phyloP scores from a whole-genome alignment of 106 monocot species.

The Allium sativum region DNA sequence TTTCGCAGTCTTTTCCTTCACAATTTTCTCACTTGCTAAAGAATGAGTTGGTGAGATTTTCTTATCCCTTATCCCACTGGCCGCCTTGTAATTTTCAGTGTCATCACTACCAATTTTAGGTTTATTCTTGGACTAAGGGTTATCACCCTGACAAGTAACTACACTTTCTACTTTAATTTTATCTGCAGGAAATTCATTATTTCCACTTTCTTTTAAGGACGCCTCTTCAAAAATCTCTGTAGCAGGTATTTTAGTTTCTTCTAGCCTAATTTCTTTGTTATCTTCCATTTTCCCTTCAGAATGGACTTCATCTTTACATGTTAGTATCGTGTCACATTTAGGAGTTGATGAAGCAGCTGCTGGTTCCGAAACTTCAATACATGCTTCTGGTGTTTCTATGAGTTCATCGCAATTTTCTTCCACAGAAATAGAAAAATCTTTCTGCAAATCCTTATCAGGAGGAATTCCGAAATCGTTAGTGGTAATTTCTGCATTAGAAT shows the following conservation, averaged over 20 bases:
- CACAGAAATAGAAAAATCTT: conserved; percentile 13
- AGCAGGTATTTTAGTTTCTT: background rate
- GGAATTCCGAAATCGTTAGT: background rate
- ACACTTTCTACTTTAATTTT: background rate
- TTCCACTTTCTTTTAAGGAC: too few relatives aligned
- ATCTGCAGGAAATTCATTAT: too few relatives aligned
- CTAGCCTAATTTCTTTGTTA: background rate
- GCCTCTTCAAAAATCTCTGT: too few relatives aligned
- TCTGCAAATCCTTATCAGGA: conserved; percentile 8
- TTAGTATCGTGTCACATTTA: conserved; percentile 4
- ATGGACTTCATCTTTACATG: background rate
- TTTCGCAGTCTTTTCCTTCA: conserved; percentile 10
- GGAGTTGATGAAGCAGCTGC: conserved; percentile 11
- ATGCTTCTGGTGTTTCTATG: conserved; percentile 3
- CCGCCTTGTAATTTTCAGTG: background rate
- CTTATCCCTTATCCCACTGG: conserved; percentile 3
- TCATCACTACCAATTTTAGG: too few relatives aligned
- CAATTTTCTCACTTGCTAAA: conserved; percentile 9
- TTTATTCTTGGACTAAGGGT: too few relatives aligned
- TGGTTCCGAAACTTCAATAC: conserved; percentile 20
- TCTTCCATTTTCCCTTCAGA: conserved; percentile 2
- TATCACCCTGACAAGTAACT: too few relatives aligned
- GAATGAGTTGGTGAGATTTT: conserved; percentile 23
- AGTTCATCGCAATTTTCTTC: conserved; percentile 17
- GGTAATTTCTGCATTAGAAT: conserved; percentile 11